Evolutionary conservation across 768 basidiomycete species (phyloP).

Genomic region (Mrakia gelida): DNA sequence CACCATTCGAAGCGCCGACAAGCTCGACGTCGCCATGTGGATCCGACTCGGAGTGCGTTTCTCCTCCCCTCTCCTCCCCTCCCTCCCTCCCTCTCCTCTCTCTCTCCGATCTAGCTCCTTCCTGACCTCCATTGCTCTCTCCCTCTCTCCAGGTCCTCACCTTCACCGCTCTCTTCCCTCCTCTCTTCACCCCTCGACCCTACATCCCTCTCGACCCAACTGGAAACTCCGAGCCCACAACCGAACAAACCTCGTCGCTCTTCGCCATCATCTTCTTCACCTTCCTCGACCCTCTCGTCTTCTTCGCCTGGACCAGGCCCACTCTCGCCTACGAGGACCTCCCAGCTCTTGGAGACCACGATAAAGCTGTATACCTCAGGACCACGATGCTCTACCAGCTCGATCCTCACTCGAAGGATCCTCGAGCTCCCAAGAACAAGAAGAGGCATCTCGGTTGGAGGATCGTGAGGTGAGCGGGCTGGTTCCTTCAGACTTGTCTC

Average conservation of each 20-base stretch:
- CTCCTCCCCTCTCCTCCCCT: not conserved
- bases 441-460: conserved; percentile 52
- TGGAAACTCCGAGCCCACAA: conserved; percentile 8
- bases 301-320: conserved; percentile 39
- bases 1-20: conserved; percentile 20
- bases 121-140: too few species aligned
- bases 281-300: conserved; percentile 39
- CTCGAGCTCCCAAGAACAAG: conserved; percentile 45
- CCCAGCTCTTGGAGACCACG: conserved; percentile 53
- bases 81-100: too few species aligned
- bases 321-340: conserved; percentile 44
- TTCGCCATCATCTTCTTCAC: conserved; percentile 22
- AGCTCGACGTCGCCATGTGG: conserved; percentile 29
- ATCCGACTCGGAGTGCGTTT: conserved; percentile 22
- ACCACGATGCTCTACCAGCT: conserved; percentile 41
- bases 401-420: conserved; percentile 45
- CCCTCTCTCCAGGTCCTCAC: conserved; percentile 20
- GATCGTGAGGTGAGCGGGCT: conserved; percentile 42
- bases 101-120: not conserved
- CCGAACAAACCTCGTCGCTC: conserved; percentile 24
- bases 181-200: conserved; percentile 23
- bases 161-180: conserved; percentile 20
- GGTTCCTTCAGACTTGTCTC: too few species aligned
- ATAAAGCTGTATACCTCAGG: conserved; percentile 42
- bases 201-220: conserved; percentile 15